Conservation (phyloP, 208 protist species). For the Leishmania mexicana region DNA sequence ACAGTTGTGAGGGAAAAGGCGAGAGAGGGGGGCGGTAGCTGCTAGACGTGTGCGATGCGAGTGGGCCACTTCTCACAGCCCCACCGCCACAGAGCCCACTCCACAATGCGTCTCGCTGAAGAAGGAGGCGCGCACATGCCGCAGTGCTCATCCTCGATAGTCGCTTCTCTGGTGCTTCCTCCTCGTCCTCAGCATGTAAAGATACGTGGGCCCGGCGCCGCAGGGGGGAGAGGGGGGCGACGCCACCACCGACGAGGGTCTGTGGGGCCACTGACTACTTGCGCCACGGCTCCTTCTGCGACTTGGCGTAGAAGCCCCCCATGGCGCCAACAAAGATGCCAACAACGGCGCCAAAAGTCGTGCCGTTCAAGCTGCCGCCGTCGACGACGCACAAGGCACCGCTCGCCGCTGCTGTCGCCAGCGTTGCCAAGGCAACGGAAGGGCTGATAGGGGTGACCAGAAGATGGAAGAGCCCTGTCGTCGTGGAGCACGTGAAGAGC, state of each 20-base stretch:
- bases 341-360: conserved; percentile 78
- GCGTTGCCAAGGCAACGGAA: conserved; percentile 59
- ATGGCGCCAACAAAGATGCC: conserved; percentile 83
- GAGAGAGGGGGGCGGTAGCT: background rate
- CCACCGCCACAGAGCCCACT: background rate
- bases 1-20: background rate
- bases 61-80: too few relatives aligned
- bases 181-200: background rate
- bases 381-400: conserved; percentile 81
- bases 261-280: conserved; percentile 46
- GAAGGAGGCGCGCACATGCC: background rate
- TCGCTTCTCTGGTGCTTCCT: background rate
- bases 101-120: background rate
- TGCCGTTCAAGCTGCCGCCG: conserved; percentile 69
- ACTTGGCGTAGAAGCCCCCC: conserved; percentile 89
- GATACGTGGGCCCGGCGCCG: background rate
- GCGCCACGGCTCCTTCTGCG: conserved; percentile 86
- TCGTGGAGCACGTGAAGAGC: conserved; percentile 65
- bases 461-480: conserved; percentile 81
- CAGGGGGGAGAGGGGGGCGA: background rate
- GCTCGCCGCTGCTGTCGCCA: conserved; percentile 64
- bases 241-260: background rate
- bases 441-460: conserved; percentile 76
- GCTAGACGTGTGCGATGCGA: background rate
- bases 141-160: background rate